A percentile compares a stretch with the other conserved stretches of the same genome.
Evolutionary conservation across 2,329 filamentous ascomycete species (phyloP).

Genomic region (Cladosporium cucumerinum): DNA sequence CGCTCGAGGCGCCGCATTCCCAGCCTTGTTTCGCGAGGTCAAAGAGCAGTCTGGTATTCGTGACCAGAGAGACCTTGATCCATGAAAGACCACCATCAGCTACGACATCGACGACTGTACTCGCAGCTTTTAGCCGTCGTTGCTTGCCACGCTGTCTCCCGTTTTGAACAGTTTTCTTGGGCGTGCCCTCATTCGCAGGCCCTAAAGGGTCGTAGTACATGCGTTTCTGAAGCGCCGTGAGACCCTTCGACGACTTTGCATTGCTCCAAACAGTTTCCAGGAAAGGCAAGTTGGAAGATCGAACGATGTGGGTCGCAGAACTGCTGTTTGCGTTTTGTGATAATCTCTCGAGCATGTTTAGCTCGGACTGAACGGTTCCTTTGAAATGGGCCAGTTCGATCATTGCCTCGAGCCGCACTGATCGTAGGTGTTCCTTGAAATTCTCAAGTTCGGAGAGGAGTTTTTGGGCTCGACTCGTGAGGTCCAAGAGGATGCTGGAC

Average conservation of each 20-base stretch:
- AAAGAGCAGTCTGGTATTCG: conserved; percentile 61
- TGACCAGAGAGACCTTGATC: conserved; percentile 66
- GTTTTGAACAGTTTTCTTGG: conserved; percentile 18
- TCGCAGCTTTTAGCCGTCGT: conserved; percentile 22
- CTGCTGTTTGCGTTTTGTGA: conserved; percentile 25
- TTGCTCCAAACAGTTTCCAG: conserved; percentile 62
- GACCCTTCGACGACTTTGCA: conserved; percentile 55
- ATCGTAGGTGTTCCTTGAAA: conserved; percentile 36
- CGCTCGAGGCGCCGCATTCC: conserved; percentile 49
- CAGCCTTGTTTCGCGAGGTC: conserved; percentile 68
- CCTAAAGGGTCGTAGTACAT: conserved; percentile 44
- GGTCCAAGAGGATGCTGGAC: conserved; percentile 24
- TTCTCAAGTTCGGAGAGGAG: conserved; percentile 42
- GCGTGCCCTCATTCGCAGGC: neutral
- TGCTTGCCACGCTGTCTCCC: conserved; percentile 31
- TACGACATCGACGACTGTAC: conserved; percentile 59
- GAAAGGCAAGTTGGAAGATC: conserved; percentile 65
- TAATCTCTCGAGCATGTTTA: conserved; percentile 32
- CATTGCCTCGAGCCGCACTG: conserved; percentile 36
- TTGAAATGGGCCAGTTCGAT: conserved; percentile 36
- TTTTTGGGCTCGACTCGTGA: conserved; percentile 38
- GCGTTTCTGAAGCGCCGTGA: conserved; percentile 57
- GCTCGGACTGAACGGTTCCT: conserved; percentile 35
- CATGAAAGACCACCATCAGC: conserved; percentile 61
- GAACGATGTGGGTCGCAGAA: conserved; percentile 51